Base-by-base conservation (phyloP, 805 yeast species). In the Myxozyma monticola region DNA sequence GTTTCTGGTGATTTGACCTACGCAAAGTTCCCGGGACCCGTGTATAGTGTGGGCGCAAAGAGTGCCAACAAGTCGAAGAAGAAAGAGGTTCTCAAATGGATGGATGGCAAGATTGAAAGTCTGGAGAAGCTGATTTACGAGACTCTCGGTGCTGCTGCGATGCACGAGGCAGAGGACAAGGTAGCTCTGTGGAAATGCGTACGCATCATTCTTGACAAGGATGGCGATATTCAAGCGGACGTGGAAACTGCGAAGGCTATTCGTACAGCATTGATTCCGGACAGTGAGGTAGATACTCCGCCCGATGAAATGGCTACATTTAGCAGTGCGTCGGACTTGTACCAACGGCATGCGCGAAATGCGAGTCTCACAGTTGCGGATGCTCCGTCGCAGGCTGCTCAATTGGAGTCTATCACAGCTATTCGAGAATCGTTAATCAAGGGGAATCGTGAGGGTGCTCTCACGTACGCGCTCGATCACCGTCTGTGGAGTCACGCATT, bases 401-500 rank as follows among this genome's bases (percentile, higher is more conserved):
- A 37, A 35, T 5, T 53, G 49, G 36, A 45, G 51, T 36, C 54
- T 50, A 17, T 76, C 48, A 33, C 62, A 45, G 59, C 63, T 36
- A 52, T 73, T 53, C 60, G 67, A 60, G 55, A 66, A 57, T 64
- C 72, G 37, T 69, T 81, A 34, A 82, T 80, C 57, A 67, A 70
- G 4, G 96, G 96, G 1, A 75, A 83, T 49, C 77, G 81, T 21
- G 79, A 77, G 12, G 76, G 74, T 4, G 96, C 96, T 0, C 67
- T 89, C 41, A 72, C 76, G 21, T 70, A 74, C 47, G 82, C 93
- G 1, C 65, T 89, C 17, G 71, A 76, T 1, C 77, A 79, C 45
- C 77, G 80, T 8, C 86, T 87, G 57, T 90, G 87, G 84, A 81
- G 91, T 0, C 72, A 89, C 66, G 85, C 96, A 0, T 68, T 91